A percentile compares a stretch with the other conserved stretches of the same genome.
Evolutionary conservation across 176 grass and related monocot species (phyloP).

Genomic region (Avena sativa): DNA sequence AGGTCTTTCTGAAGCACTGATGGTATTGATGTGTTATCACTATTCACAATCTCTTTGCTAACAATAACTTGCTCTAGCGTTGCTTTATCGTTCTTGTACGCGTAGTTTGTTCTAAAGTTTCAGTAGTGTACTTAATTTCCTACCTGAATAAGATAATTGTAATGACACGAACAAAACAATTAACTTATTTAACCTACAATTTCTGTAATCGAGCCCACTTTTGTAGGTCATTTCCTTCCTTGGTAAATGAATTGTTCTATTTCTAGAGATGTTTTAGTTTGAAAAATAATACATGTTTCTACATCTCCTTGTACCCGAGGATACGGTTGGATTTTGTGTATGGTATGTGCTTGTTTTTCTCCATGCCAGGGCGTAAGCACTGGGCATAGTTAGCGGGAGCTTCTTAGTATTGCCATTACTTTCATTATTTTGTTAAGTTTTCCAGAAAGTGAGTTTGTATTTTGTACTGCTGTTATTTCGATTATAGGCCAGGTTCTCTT

Average conservation of each 20-base stretch:
- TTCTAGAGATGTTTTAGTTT: conserved; percentile 32
- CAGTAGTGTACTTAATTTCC: conserved; percentile 9
- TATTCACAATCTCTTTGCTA: background rate
- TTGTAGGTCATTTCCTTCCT: conserved; percentile 5
- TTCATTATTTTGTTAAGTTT: conserved; percentile 16
- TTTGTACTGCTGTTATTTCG: conserved; percentile 2
- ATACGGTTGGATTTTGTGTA: conserved; percentile 8
- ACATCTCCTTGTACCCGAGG: background rate
- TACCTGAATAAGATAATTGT: conserved; percentile 26
- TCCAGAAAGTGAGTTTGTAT: background rate
- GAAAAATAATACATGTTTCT: conserved; percentile 11
- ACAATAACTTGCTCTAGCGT: background rate
- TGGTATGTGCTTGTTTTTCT: conserved; percentile 2
- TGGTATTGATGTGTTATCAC: conserved; percentile 48
- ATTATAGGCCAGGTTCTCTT: conserved; percentile 29
- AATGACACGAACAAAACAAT: background rate
- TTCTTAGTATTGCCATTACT: conserved; percentile 19
- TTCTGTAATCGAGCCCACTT: conserved; percentile 15
- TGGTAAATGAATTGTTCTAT: conserved; percentile 5
- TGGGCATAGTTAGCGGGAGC: background rate
- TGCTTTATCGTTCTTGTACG: background rate
- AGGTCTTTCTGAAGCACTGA: conserved; percentile 88
- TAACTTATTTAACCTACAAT: background rate
- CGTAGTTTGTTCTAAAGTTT: conserved; percentile 11
- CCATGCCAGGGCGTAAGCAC: conserved; percentile 4